Conservation (phyloP, 2,329 filamentous ascomycete genomes). For the Aspergillus japonicus region DNA sequence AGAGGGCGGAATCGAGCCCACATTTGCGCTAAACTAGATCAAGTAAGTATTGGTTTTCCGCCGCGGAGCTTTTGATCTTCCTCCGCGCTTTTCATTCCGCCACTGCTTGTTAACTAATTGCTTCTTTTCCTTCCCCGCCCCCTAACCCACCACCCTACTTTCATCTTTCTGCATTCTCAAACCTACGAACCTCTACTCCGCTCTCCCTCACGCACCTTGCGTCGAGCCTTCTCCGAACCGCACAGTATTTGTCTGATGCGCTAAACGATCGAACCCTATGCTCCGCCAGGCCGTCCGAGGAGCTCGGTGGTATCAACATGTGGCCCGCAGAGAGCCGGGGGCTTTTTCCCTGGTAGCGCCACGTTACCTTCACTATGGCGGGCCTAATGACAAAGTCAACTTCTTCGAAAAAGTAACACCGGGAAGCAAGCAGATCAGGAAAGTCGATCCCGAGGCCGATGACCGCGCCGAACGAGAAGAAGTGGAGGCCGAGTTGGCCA, state of each 20-base stretch:
- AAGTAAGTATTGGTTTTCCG: slow-evolving; percentile 28
- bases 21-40: slow-evolving; percentile 34
- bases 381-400: slow-evolving; percentile 42
- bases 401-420: slow-evolving; percentile 45
- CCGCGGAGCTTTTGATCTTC: slow-evolving; percentile 19
- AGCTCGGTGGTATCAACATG: slow-evolving; percentile 46
- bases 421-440: slow-evolving; percentile 36
- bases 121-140: neutral
- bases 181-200: neutral
- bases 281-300: slow-evolving; percentile 45
- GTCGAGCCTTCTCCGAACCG: neutral
- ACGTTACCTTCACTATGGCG: slow-evolving; percentile 34
- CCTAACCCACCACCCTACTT: neutral
- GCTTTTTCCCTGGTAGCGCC: slow-evolving; percentile 32
- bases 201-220: neutral
- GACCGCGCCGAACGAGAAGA: slow-evolving; percentile 38
- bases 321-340: slow-evolving; percentile 35
- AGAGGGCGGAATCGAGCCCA: slow-evolving; percentile 9
- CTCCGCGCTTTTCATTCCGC: slow-evolving; percentile 10
- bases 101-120: slow-evolving; percentile 13
- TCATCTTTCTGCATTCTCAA: neutral
- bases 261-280: slow-evolving; percentile 39
- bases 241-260: slow-evolving; percentile 29
- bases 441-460: slow-evolving; percentile 42
- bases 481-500: slow-evolving; percentile 38